A percentile compares a stretch with the other conserved stretches of the same genome.
Conservation (phyloP, 306 rosid genomes). For the Arachis stenosperma region DNA sequence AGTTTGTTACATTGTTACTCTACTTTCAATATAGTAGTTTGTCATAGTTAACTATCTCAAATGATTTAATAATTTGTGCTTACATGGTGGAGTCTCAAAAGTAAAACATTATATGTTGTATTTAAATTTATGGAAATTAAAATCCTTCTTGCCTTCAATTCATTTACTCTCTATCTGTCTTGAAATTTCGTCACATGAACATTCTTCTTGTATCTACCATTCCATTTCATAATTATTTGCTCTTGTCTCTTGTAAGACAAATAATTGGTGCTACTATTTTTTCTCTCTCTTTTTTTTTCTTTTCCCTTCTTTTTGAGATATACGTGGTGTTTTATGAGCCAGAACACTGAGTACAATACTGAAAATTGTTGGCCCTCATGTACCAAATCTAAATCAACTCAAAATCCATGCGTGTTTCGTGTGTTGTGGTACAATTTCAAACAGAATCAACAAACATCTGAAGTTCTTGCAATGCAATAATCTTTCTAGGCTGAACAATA, state of each 20-base stretch:
- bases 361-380: neutral
- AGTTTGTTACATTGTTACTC: neutral
- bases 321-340: constrained; percentile 5
- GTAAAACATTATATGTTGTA: constrained; percentile 10
- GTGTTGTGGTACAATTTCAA: neutral
- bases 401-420: neutral
- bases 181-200: neutral
- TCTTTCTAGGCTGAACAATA: neutral
- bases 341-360: neutral
- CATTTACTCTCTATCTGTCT: neutral
- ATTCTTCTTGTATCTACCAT: neutral
- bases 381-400: neutral
- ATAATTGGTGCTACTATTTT: neutral
- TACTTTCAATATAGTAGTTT: constrained; percentile 12
- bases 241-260: neutral
- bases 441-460: neutral
- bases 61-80: neutral
- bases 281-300: too few relatives aligned
- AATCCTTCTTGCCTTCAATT: too few relatives aligned
- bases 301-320: neutral
- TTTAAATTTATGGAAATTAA: neutral
- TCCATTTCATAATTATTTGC: neutral
- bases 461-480: too few relatives aligned
- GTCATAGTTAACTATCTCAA: constrained; percentile 6
- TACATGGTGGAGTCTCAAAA: neutral